These are phyloP conservation scores for Aspergillus proliferans DNA, from an alignment of 2,329 filamentous ascomycete genomes.

Conservation along the genomic window DNA sequence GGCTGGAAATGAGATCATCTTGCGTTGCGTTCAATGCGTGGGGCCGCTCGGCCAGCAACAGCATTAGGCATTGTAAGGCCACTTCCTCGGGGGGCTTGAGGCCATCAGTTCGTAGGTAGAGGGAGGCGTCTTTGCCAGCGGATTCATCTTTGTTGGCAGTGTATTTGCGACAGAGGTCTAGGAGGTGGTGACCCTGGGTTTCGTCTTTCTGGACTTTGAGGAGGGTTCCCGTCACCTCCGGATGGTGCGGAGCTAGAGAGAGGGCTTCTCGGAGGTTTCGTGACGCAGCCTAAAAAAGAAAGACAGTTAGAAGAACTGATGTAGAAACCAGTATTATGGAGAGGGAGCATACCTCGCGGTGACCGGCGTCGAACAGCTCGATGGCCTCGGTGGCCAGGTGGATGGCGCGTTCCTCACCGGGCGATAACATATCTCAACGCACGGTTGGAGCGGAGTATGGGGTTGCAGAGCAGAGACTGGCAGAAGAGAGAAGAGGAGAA, in stretches of 20 bases:
- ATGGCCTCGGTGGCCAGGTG: conserved; percentile 43
- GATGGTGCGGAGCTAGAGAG: conserved; percentile 40
- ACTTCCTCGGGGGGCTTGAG: conserved; percentile 37
- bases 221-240: conserved; percentile 41
- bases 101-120: conserved; percentile 39
- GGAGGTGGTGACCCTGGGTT: conserved; percentile 36
- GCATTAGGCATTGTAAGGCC: conserved; percentile 38
- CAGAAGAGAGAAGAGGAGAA: too few species aligned
- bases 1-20: conserved; percentile 43
- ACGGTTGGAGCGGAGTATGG: not conserved
- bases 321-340: not conserved
- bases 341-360: conserved; percentile 36
- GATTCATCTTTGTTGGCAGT: conserved; percentile 34
- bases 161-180: conserved; percentile 41
- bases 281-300: conserved; percentile 35
- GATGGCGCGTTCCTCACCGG: conserved; percentile 41
- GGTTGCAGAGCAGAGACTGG: too few species aligned
- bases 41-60: conserved; percentile 34
- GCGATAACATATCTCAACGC: conserved; percentile 33
- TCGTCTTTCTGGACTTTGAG: conserved; percentile 40
- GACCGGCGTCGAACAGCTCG: conserved; percentile 40
- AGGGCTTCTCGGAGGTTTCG: conserved; percentile 46
- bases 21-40: conserved; percentile 33
- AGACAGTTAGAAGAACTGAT: not conserved
- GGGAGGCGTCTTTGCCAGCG: conserved; percentile 40